Conservation (phyloP, 768 basidiomycete species). For the Xerocomellus amylosporus region DNA sequence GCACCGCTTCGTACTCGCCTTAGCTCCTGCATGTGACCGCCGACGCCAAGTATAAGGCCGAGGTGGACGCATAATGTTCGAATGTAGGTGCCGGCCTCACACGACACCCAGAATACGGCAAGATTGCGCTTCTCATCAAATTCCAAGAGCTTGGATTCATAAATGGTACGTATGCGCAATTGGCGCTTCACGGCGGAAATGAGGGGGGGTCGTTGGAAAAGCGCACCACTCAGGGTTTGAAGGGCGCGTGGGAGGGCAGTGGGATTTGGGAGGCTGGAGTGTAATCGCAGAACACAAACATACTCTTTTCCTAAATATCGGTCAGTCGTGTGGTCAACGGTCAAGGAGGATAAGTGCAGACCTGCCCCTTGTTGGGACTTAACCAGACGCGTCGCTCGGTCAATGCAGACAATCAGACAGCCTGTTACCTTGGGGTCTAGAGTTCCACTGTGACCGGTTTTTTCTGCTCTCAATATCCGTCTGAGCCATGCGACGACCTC, state of each 20-base stretch:
- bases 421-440: slow-evolving; percentile 99
- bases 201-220: slow-evolving; percentile 98
- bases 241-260: slow-evolving; percentile 88
- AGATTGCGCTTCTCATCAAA: slow-evolving; percentile 97
- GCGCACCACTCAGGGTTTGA: slow-evolving; percentile 94
- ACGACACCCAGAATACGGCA: slow-evolving; percentile 97
- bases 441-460: slow-evolving; percentile 98
- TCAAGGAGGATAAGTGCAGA: slow-evolving; percentile 33
- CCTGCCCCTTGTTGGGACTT: slow-evolving; percentile 99
- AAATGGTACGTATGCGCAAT: slow-evolving; percentile 93
- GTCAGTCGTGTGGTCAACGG: not conserved
- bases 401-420: slow-evolving; percentile 98
- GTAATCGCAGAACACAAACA: slow-evolving; percentile 92
- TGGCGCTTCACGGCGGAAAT: slow-evolving; percentile 99
- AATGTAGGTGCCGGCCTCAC: slow-evolving; percentile 96
- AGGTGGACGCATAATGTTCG: slow-evolving; percentile 97
- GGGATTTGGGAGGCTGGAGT: slow-evolving; percentile 76
- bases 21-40: slow-evolving; percentile 99
- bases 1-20: slow-evolving; percentile 93
- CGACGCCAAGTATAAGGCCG: slow-evolving; percentile 90
- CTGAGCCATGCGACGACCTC: slow-evolving; percentile 99
- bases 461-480: slow-evolving; percentile 94
- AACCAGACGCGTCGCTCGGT: slow-evolving; percentile 94
- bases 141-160: slow-evolving; percentile 93
- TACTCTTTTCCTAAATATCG: slow-evolving; percentile 83